Evolutionary conservation across 768 basidiomycete species (phyloP), one percentile per base, ranked within the genome.

Genomic region (Kwoniella mangroviensis): DNA sequence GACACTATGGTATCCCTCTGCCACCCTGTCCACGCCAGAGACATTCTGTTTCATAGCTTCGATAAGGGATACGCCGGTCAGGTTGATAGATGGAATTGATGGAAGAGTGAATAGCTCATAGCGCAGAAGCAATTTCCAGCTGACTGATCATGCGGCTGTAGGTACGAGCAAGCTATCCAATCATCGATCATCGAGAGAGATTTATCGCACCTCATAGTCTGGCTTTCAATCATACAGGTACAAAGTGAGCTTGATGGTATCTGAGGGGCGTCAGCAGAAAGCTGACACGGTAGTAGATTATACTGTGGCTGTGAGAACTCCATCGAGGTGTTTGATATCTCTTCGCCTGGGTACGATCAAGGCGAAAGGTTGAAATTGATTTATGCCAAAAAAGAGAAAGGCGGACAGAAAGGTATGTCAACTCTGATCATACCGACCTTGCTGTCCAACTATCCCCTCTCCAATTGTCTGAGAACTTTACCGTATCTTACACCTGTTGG

Each of bases 131-230:
- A 22, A 53, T 13, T 43, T 12, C 52, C 24, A 51, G 21, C 28
- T 53, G 40, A 40, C 24, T 10, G 21, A 49, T 75, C 24, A 28
- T 57, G 40, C 74, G 4, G 19, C 61, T 64, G 22, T 78, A 97
- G 95, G 87, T 93, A 21, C 88, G 95, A 19, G 96, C 94, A 0
- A 94, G 93, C 0, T 98, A 98, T 81, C 86, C 86, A 51, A 96
- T 98, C 49, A 87, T 98, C 11, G 94, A 98, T 81, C 95, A 98
- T 76, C 86, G 91, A n/a, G 96, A 98, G 83, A 88, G 94, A 41
- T 89, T 92, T 64, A 86, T 97, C 51, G 94, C 93, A 0, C 94
- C 96, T 0, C 91, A 93, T 65, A 88, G 89, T 73, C 85, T 98
- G 68, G 86, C 90, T 0, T 98, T 97, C 83, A 92, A 92, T 74